Percentiles rank a stretch among this genome's conserved stretches.
These are phyloP conservation scores for Ettlia oleoabundans DNA, from an alignment of 139 green algal genomes.

Conservation along the genomic window DNA sequence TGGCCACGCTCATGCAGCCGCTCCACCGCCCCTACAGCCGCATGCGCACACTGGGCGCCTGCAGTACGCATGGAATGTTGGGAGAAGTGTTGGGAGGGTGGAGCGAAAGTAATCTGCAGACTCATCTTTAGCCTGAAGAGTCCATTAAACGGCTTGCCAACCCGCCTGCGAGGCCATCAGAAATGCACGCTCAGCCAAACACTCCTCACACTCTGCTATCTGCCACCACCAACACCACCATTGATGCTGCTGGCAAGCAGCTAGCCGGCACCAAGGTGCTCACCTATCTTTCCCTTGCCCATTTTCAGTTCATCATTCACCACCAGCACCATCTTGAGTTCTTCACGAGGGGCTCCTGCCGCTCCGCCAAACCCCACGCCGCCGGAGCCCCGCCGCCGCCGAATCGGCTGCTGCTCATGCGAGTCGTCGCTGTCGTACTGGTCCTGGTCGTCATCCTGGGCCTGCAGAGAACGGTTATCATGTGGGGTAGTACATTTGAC, in stretches of 20 bases:
- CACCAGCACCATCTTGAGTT: constrained; percentile 53
- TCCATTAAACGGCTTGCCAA: no score
- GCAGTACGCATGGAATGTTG: constrained; percentile 5
- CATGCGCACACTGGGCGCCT: constrained; percentile 87
- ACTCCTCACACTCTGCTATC: no score
- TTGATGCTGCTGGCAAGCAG: neutral
- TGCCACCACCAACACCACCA: neutral
- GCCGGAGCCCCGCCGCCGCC: neutral
- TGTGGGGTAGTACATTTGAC: neutral
- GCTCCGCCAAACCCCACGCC: neutral
- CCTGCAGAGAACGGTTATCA: no score
- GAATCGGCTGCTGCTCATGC: neutral
- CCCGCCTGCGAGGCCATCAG: no score
- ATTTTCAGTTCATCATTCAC: constrained; percentile 75
- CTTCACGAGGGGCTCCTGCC: constrained; percentile 8
- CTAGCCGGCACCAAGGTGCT: no score
- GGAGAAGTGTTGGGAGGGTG: neutral
- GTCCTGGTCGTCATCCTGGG: neutral
- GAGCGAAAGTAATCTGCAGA: no score
- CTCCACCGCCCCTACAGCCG: constrained; percentile 76
- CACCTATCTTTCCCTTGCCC: constrained; percentile 82
- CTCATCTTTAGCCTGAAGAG: no score
- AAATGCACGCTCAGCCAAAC: no score
- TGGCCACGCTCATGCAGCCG: constrained; percentile 42
- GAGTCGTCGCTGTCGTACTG: constrained; percentile 2